These are phyloP conservation scores for Nannochloris sp. DNA, from an alignment of 139 green algal genomes.

Conservation along the genomic window DNA sequence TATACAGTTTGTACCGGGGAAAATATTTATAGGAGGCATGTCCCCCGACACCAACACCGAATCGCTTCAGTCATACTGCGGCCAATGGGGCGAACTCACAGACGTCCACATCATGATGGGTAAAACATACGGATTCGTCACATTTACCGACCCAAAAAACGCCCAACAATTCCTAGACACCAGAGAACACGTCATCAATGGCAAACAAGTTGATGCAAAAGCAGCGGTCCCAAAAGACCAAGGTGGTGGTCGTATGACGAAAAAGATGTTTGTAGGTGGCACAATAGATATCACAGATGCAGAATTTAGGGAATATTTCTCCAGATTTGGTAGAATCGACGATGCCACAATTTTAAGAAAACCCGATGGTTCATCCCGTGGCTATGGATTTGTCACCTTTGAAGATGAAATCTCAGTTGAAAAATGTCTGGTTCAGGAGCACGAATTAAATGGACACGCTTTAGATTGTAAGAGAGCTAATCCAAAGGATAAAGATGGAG, in stretches of 20 bases:
- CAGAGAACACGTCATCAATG: conserved; percentile 54
- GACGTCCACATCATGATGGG: conserved; percentile 64
- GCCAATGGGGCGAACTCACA: conserved; percentile 56
- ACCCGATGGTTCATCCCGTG: conserved; percentile 54
- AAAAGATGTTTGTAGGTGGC: conserved; percentile 79
- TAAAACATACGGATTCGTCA: conserved; percentile 72
- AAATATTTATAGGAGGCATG: conserved; percentile 63
- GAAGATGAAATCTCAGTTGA: conserved; percentile 63
- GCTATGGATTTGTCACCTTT: conserved; percentile 85
- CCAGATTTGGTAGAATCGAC: conserved; percentile 57
- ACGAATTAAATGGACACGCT: conserved; percentile 34
- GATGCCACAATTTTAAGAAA: conserved; percentile 56
- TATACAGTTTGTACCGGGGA: conserved; percentile 38
- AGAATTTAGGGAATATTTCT: conserved; percentile 65
- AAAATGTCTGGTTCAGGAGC: conserved; percentile 55
- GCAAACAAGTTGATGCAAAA: conserved; percentile 57
- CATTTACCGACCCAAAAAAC: conserved; percentile 36
- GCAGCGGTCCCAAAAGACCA: conserved; percentile 56
- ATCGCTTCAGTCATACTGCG: conserved; percentile 42
- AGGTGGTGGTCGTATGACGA: conserved; percentile 37
- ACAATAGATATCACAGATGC: conserved; percentile 64
- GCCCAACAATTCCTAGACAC: conserved; percentile 56
- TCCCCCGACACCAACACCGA: conserved; percentile 44
- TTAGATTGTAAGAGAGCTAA: conserved; percentile 72
- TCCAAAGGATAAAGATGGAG: conserved; percentile 43